A percentile compares a stretch with the other conserved stretches of the same genome.
These are phyloP conservation scores for Aspergillus fijiensis DNA, from an alignment of 2,329 filamentous ascomycete species.

Conservation along the genomic window DNA sequence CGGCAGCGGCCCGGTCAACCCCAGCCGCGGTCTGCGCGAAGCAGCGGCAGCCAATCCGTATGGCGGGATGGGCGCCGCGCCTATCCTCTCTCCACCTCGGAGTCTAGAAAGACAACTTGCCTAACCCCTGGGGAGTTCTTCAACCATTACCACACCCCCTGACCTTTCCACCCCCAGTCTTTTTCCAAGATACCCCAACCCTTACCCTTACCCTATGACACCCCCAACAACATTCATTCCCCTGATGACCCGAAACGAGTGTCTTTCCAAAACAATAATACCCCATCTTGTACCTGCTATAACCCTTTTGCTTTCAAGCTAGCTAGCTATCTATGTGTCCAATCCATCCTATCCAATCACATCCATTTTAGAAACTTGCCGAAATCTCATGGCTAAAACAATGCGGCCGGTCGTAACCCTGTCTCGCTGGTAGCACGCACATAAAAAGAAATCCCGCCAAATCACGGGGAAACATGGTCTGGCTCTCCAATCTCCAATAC, in stretches of 20 bases:
- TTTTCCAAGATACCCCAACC: neutral
- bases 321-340: too few species aligned
- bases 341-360: too few species aligned
- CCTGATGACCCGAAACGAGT: slow-evolving; percentile 1
- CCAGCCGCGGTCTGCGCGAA: too few species aligned
- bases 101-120: slow-evolving; percentile 41
- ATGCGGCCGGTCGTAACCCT: too few species aligned
- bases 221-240: neutral
- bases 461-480: too few species aligned
- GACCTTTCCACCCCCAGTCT: neutral
- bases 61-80: slow-evolving; percentile 19
- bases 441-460: too few species aligned
- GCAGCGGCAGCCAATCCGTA: slow-evolving; percentile 18
- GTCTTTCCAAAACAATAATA: slow-evolving; percentile 1
- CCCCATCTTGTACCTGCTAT: slow-evolving; percentile 2
- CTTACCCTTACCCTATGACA: neutral
- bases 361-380: too few species aligned
- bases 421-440: too few species aligned
- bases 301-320: neutral
- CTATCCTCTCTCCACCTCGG: slow-evolving; percentile 33
- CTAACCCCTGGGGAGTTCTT: neutral
- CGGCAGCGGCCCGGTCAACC: slow-evolving; percentile 7
- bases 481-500: too few species aligned
- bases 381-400: too few species aligned
- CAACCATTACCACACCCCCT: neutral